A percentile compares a stretch with the other conserved stretches of the same genome.
Evolutionary conservation across 164 flowering plant species (phyloP).

Genomic region (Vitis cinerea): DNA sequence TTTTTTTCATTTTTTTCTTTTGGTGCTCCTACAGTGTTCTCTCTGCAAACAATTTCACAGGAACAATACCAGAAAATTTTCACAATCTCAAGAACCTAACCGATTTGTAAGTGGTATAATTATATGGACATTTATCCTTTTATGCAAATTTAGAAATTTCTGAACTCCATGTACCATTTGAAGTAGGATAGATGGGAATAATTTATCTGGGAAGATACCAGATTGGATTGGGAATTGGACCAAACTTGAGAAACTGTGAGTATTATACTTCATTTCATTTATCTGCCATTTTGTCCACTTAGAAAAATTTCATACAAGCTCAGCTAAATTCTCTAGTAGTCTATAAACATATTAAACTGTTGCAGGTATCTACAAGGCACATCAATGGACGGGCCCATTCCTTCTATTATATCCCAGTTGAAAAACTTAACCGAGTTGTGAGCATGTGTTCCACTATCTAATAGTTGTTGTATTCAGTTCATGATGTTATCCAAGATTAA

Average conservation of each 20-base stretch:
- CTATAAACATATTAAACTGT: not conserved
- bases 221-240: constrained; percentile 82
- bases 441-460: constrained; percentile 18
- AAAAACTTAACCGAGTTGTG: constrained; percentile 53
- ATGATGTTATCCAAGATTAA: not conserved
- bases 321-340: not conserved
- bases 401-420: constrained; percentile 51
- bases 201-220: constrained; percentile 73
- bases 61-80: constrained; percentile 49
- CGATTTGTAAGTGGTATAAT: constrained; percentile 56
- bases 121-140: not conserved
- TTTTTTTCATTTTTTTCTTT: not conserved
- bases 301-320: too few species aligned
- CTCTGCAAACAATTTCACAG: constrained; percentile 57
- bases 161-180: constrained; percentile 17
- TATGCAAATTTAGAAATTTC: not conserved
- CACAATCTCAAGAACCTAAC: constrained; percentile 47
- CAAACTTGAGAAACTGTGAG: constrained; percentile 54
- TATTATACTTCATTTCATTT: constrained; percentile 1
- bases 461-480: not conserved
- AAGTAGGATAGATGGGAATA: constrained; percentile 81
- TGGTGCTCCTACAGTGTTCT: constrained; percentile 38
- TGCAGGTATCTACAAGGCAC: constrained; percentile 86
- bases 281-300: not conserved
- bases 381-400: constrained; percentile 78